Base-by-base conservation (phyloP, 306 rosid genomes). In the Leucaena leucocephala region DNA sequence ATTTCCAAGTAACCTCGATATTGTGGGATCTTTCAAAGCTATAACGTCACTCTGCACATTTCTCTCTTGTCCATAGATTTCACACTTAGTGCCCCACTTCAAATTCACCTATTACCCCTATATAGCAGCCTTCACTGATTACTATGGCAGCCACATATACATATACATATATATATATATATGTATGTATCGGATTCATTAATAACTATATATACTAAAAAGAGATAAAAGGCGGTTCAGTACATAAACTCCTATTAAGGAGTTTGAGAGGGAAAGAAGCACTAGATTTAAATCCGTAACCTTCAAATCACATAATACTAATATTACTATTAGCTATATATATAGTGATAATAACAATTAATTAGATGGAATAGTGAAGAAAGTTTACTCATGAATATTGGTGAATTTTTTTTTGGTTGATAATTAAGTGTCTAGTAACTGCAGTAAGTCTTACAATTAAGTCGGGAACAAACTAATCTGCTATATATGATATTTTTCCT, bases 51-150 rank as follows among this genome's bases (percentile, higher is more conserved):
- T 55, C 17, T 86, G 78, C 86, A 86, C 78, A 80, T 78, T 81
- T 76, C 33, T 19, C 27, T 40, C 72, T 76, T 76, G 80, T 80
- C 81, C 80, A 66, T 78, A 76, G 79, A 78, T 74, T 78, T 80
- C 72, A 40, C 68, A 75, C 13, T 74, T 76, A 86, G 84, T 86
- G 87, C 87, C 87, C 87, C 90, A 86, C 90, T 81, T 78, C 68
- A 71, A 75, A 45, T 68, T 64, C 82, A 54, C 13, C 62, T 76
- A 67, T 70, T 78, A 71, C 80, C 72, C 72, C 84, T 79, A n/a
- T 54, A 8, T 54, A 76, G 75, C 80, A 77, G 19, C 49, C 82
- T 82, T 76, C 82, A 72, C 78, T 86, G 82, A 83, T 73, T 73
- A 69, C 81, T 83, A 82, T 76, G 74, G 76, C 57, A 81, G 46